A percentile compares a stretch with the other conserved stretches of the same genome.
phyloP scores from a whole-genome alignment of 1,284 basidiomycete genomes.

The Ganoderma multipileum region DNA sequence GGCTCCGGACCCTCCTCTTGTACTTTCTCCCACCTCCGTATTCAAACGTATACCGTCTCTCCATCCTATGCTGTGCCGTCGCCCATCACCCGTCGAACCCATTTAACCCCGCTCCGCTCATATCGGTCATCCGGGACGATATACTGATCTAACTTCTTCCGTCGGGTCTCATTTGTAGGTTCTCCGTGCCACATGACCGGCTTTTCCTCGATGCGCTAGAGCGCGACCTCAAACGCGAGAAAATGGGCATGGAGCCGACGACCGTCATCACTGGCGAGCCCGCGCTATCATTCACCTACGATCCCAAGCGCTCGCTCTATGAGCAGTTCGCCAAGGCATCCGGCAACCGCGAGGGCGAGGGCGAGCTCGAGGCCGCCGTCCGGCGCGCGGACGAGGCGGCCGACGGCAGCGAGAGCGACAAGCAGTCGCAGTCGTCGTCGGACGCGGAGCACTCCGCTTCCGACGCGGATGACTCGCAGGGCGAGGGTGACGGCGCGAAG shows the following conservation, averaged over 20 bases:
- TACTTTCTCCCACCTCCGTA: neutral
- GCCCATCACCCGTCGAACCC: neutral
- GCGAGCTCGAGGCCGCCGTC: constrained; percentile 62
- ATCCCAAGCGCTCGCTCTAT: constrained; percentile 83
- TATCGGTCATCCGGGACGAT: constrained; percentile 31
- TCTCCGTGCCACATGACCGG: constrained; percentile 91
- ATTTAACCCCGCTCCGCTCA: constrained; percentile 19
- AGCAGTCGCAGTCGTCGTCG: constrained; percentile 31
- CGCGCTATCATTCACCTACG: constrained; percentile 83
- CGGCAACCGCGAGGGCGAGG: constrained; percentile 58
- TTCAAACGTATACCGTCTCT: neutral
- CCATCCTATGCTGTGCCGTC: neutral
- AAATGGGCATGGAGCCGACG: constrained; percentile 85
- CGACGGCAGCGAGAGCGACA: constrained; percentile 32
- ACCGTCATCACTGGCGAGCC: constrained; percentile 82
- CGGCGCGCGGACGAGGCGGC: constrained; percentile 49
- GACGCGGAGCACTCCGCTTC: constrained; percentile 33
- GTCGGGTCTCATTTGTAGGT: constrained; percentile 55
- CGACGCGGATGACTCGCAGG: constrained; percentile 24
- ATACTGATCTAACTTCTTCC: neutral
- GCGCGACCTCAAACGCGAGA: constrained; percentile 92
- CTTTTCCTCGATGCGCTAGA: constrained; percentile 94
- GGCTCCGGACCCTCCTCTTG: neutral
- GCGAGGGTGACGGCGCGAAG: constrained; percentile 21
- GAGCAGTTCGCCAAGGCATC: constrained; percentile 81